Evolutionary conservation across 805 yeast species (phyloP), one percentile per base, ranked within the genome.

Genomic region (Osmozyma mogii): DNA sequence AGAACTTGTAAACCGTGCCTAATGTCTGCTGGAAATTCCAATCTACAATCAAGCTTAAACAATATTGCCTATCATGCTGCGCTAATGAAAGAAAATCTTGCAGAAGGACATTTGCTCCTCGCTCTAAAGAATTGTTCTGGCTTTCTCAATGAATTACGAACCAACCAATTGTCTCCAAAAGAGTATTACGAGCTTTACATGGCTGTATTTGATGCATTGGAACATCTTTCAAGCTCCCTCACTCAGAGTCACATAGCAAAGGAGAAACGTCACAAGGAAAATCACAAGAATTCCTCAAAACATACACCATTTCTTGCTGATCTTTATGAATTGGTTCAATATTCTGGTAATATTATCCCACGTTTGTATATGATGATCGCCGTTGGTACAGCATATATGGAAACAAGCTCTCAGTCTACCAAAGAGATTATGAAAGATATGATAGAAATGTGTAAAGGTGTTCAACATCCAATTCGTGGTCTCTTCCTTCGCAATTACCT

Each of bases 401-500:
- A 81, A 6, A 67, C 78, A 7, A 70, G 78, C 1, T 84, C 77
- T 32, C 78, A 94, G 0, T 95, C 96, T 0, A 69, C 75, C 20
- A 73, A 73, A 46, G 97, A 87, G 40, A 80, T 92, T 29, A 72
- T 89, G 75, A 84, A 82, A 53, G 98, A 92, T 51, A 81, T 92
- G 94, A 79, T 89, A 46, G 98, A 92, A 54, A 92, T 92, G 98
- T 80, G 94, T 41, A 72, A 94, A 23, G 98, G 96, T 10, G 95
- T 89, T 2, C 98, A 92, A 55, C 89, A 85, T 48, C 98, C 98
- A 2, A 74, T 85, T 17, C 66, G 96, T 34, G 98, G 98, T 2
- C 61, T 92, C 37, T 92, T 92, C 52, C 60, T 92, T 45, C 66
- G 98, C 27, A 88, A 92, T 59, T 92, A 85, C 53, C 60, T 92